Conservation (phyloP, 2,329 filamentous ascomycete genomes). For the Pestalotiopsis sp. region DNA sequence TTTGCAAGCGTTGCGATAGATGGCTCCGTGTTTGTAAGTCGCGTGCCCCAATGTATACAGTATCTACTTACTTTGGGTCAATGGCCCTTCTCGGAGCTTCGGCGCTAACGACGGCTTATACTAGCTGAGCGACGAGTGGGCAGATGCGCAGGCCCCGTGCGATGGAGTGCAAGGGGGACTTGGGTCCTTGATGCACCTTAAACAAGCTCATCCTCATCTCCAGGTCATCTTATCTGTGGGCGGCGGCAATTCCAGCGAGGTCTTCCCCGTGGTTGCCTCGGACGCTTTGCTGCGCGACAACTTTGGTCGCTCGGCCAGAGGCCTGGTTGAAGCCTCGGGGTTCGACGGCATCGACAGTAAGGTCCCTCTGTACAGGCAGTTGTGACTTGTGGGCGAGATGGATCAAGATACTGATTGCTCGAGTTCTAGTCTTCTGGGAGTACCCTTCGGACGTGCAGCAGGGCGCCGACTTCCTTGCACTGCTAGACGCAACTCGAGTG, state of each 20-base stretch:
- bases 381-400: background rate
- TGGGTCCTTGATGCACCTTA: constrained; percentile 73
- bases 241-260: constrained; percentile 65
- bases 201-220: constrained; percentile 69
- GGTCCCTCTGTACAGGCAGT: constrained; percentile 23
- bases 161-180: constrained; percentile 73
- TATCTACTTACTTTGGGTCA: constrained; percentile 2
- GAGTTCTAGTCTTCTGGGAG: constrained; percentile 75
- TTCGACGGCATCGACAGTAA: constrained; percentile 78
- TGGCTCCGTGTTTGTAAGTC: constrained; percentile 73
- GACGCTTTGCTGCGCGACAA: constrained; percentile 63
- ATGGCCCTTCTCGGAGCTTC: constrained; percentile 6
- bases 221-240: constrained; percentile 80
- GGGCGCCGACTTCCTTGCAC: constrained; percentile 69
- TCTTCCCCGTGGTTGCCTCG: constrained; percentile 69
- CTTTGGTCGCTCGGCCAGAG: constrained; percentile 70
- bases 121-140: constrained; percentile 79
- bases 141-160: constrained; percentile 71
- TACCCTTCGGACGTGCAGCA: constrained; percentile 69
- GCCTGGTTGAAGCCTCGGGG: constrained; percentile 70
- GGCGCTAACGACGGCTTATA: constrained; percentile 13
- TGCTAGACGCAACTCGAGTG: constrained; percentile 68
- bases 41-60: background rate
- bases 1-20: constrained; percentile 76
- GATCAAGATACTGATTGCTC: background rate